These are phyloP conservation scores for Pseudovirgaria hyperparasitica DNA, from an alignment of 2,329 filamentous ascomycete species.

Conservation along the genomic window DNA sequence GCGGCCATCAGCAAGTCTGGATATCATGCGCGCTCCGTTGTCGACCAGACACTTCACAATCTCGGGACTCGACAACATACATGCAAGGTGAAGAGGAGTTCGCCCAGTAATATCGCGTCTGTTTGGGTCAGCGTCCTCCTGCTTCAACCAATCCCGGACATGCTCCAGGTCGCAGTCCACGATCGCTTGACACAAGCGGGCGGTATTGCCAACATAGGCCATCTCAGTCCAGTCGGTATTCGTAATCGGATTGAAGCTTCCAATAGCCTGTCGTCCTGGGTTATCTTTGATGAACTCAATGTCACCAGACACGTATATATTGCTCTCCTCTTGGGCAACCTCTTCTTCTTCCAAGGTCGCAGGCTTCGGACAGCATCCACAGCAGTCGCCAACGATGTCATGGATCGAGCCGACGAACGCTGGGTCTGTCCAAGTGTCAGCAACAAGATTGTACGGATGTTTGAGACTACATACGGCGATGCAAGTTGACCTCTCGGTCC, in stretches of 20 bases:
- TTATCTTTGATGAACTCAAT: constrained; percentile 68
- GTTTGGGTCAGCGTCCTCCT: constrained; percentile 59
- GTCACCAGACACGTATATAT: constrained; percentile 63
- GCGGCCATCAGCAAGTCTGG: constrained; percentile 64
- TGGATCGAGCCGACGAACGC: constrained; percentile 69
- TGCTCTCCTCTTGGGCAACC: constrained; percentile 56
- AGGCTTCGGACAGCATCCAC: constrained; percentile 62
- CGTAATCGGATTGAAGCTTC: constrained; percentile 67
- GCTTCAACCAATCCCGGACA: constrained; percentile 55
- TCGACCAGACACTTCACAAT: constrained; percentile 62
- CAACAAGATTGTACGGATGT: too few relatives aligned
- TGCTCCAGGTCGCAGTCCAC: constrained; percentile 58
- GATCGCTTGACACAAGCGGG: constrained; percentile 67
- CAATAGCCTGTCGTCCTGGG: constrained; percentile 62
- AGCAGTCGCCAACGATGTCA: constrained; percentile 70
- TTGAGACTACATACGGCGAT: too few relatives aligned
- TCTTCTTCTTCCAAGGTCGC: constrained; percentile 59
- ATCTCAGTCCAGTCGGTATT: constrained; percentile 82
- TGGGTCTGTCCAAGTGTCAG: too few relatives aligned
- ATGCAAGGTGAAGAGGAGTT: constrained; percentile 66
- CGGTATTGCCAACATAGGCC: constrained; percentile 75
- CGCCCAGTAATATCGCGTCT: constrained; percentile 66
- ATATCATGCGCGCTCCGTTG: constrained; percentile 57
- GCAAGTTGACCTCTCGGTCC: constrained; percentile 62
- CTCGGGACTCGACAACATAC: constrained; percentile 52